These are phyloP conservation scores for Protomyces lactucae-debilis DNA, from an alignment of 1,139 yeast genomes.

Conservation along the genomic window DNA sequence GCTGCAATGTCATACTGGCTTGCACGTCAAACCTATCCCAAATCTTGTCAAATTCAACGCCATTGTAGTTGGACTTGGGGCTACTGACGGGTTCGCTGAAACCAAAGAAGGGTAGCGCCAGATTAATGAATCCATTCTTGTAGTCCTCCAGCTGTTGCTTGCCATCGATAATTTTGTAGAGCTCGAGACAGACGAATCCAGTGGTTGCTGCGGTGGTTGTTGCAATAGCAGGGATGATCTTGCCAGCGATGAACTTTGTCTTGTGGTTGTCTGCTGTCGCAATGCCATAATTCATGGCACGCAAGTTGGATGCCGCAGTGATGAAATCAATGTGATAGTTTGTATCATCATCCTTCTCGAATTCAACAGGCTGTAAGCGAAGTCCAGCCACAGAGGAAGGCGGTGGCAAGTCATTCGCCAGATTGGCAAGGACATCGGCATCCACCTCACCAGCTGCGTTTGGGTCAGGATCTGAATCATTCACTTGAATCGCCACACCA, in stretches of 20 bases:
- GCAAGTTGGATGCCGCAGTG: constrained; percentile 91
- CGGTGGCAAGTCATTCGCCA: constrained; percentile 77
- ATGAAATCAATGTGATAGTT: constrained; percentile 96
- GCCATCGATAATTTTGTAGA: constrained; percentile 78
- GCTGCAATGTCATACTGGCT: constrained; percentile 72
- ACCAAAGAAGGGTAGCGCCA: constrained; percentile 94
- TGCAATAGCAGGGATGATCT: constrained; percentile 77
- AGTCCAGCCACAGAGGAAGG: constrained; percentile 87
- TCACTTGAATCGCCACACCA: constrained; percentile 77
- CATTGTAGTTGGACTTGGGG: constrained; percentile 74
- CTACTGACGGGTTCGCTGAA: constrained; percentile 94
- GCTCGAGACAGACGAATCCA: constrained; percentile 86
- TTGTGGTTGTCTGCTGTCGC: constrained; percentile 63
- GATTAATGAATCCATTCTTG: constrained; percentile 88
- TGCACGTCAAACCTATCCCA: constrained; percentile 90
- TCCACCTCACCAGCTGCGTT: constrained; percentile 54
- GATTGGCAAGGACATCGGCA: constrained; percentile 47
- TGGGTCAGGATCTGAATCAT: constrained; percentile 83
- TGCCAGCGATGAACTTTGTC: constrained; percentile 68
- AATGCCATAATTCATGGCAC: constrained; percentile 87
- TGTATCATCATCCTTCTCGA: constrained; percentile 95
- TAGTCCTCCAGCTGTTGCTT: constrained; percentile 70
- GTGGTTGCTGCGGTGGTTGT: constrained; percentile 96
- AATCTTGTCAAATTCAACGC: constrained; percentile 72
- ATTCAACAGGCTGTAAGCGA: constrained; percentile 78